Base-by-base conservation (phyloP, 2,329 filamentous ascomycete species). In the Cladosporium sp. region DNA sequence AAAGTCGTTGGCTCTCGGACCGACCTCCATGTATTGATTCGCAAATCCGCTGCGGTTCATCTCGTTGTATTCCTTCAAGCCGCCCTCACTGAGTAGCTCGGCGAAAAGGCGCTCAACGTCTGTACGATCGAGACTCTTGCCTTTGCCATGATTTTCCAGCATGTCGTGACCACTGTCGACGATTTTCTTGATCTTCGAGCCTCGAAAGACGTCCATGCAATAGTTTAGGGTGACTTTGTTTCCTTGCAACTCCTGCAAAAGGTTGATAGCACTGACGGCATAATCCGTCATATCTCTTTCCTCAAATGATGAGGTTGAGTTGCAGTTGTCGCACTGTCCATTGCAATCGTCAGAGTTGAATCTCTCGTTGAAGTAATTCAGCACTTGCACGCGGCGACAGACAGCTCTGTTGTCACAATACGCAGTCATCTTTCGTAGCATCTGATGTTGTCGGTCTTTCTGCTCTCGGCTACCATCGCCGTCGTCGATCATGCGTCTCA, bases 331-430 rank as follows among this genome's bases (percentile, higher is more conserved):
- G 73, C 94, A 99, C 1, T 81, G 82, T 51, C 82, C 79, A 49
- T 84, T 78, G 73, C 94, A 99, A 28, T 86, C 55, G 1, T 45
- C 55, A 25, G 45, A 28, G 52, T 83, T 77, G 70, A 97, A 99
- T 1, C 80, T 79, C 72, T 99, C 95, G 58, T 88, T 91, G 77
- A 99, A 99, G 73, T 99, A 99, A n/a, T 83, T 83, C 34, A 99
- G 83, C 15, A 99, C 87, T 71, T 96, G 90, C 1, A 89, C 87
- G 60, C 94, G 83, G 61, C 94, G 87, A 70, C 94, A 99, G 65
- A 96, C 91, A 56, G 83, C 86, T 65, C 83, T 83, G 73, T 97
- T 97, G 68, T 97, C 90, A 71, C 92, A 97, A 68, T 89, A 99
- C 58, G 90, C 85, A 1, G 91, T 81, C 59, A 99, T 91, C 36